Conservation (phyloP, 228 moss, liverwort and hornwort genomes). For the Sphagnum magellanicum region DNA sequence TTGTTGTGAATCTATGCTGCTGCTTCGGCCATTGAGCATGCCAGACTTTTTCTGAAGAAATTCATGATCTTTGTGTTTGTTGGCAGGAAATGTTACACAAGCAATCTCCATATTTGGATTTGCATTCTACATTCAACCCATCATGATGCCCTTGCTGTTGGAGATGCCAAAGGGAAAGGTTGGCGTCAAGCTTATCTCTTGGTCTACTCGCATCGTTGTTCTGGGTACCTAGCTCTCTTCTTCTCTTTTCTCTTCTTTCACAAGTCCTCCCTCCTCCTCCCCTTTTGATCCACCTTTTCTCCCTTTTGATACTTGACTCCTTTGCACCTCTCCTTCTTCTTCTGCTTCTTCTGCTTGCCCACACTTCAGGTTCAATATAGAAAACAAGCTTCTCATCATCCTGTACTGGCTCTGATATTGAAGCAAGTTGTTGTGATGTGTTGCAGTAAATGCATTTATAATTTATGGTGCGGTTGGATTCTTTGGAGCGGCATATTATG, state of each 20-base stretch:
- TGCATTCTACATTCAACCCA: conserved; percentile 85
- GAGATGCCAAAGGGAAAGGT: conserved; percentile 65
- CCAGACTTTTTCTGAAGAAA: no score
- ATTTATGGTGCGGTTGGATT: conserved; percentile 75
- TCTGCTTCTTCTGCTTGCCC: no score
- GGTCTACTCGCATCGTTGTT: conserved; percentile 62
- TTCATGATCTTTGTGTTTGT: not conserved
- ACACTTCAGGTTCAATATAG: no score
- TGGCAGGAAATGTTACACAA: conserved; percentile 67
- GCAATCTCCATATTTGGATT: conserved; percentile 84
- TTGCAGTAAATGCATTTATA: conserved; percentile 67
- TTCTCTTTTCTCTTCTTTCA: not conserved
- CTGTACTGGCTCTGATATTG: no score
- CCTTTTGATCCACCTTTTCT: no score
- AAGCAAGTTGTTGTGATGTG: not conserved
- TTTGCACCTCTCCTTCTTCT: no score
- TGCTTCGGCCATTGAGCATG: no score
- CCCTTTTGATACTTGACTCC: no score
- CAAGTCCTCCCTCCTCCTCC: not conserved
- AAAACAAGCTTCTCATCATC: no score
- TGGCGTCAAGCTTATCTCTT: conserved; percentile 81
- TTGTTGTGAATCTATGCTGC: no score
- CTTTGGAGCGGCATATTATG: conserved; percentile 78
- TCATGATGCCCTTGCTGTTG: conserved; percentile 79
- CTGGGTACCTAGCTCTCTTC: conserved; percentile 29